Evolutionary conservation across 148 eudicot species (phyloP), one percentile per base, ranked within the genome.

Genomic region (Beta vulgaris): DNA sequence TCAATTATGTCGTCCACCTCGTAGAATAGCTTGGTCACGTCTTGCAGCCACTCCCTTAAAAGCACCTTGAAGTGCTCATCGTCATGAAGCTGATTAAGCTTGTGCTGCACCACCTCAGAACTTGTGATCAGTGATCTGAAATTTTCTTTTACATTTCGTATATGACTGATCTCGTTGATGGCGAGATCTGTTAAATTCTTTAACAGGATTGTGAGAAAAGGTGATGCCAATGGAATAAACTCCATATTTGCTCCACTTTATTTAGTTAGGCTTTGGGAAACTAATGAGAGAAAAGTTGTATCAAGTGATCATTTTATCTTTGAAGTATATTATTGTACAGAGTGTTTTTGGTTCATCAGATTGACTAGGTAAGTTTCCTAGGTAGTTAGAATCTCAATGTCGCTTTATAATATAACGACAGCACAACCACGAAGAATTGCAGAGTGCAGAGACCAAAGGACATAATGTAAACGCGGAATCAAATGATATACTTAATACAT

Each of bases 1-100:
- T 69, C 72, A 21, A 69, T 69, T 46, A 29, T 29, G 48, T 69
- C 72, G 16, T 69, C 72, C n/a, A 25, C 72, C 15, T 69, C 57
- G 28, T 26, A 69, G 37, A 69, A 69, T 23, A 44, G 49, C 39
- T 29, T 18, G 72, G 48, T 69, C 55, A 69, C 57, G 0, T 48
- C 35, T 48, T 8, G 58, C 57, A 69, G 5, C 72, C 72, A 69
- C 0, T 36, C 31, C 23, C 4, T 69, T 58, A 57, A 69, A 0
- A 19, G n/a, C n/a, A n/a, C 39, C 6, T 31, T 19, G 23, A 26
- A n/a, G 57, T 29, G 36, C 55, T 46, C 32, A 12, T 69, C 1
- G 14, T 48, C 23, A 10, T 36, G 57, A 4, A 69, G 58, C 37
- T 29, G 3, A 28, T 69, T 32, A 10, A 69, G 23, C 36, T 46